These are phyloP conservation scores for Chaetomium globosum DNA, from an alignment of 2,329 filamentous ascomycete genomes.

Conservation along the genomic window DNA sequence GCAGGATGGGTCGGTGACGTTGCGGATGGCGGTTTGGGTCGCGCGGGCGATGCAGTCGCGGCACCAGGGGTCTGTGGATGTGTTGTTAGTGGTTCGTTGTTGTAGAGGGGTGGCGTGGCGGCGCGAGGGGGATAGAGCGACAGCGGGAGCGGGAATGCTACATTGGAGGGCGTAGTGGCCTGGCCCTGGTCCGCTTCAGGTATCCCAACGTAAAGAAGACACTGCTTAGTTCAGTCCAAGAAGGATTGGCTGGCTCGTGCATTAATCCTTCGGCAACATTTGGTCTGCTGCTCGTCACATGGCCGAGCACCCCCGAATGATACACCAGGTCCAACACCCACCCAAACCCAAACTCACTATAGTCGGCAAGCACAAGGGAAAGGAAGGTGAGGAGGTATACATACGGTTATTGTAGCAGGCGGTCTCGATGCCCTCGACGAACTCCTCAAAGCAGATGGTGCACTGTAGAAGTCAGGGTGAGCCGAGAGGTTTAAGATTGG, in stretches of 20 bases:
- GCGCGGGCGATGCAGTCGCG: constrained; percentile 2
- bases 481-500: not conserved
- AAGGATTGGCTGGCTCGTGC: not conserved
- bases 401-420: constrained; percentile 9
- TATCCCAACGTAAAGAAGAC: not conserved
- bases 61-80: constrained; percentile 16
- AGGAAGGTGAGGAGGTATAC: not conserved
- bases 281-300: too few relatives aligned
- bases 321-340: too few relatives aligned
- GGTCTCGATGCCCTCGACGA: not conserved
- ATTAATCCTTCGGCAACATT: too few relatives aligned
- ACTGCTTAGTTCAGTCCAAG: not conserved
- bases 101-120: too few relatives aligned
- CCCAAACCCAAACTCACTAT: too few relatives aligned
- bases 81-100: not conserved
- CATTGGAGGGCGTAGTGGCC: not conserved
- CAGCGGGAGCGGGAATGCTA: too few relatives aligned
- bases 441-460: constrained; percentile 13
- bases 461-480: constrained; percentile 3
- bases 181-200: not conserved
- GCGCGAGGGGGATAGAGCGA: too few relatives aligned
- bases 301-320: too few relatives aligned
- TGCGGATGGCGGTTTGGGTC: not conserved
- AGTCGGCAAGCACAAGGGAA: too few relatives aligned
- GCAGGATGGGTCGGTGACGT: constrained; percentile 16